Conservation (phyloP, 2,329 filamentous ascomycete species). For the Pezicula neosporulosa region DNA sequence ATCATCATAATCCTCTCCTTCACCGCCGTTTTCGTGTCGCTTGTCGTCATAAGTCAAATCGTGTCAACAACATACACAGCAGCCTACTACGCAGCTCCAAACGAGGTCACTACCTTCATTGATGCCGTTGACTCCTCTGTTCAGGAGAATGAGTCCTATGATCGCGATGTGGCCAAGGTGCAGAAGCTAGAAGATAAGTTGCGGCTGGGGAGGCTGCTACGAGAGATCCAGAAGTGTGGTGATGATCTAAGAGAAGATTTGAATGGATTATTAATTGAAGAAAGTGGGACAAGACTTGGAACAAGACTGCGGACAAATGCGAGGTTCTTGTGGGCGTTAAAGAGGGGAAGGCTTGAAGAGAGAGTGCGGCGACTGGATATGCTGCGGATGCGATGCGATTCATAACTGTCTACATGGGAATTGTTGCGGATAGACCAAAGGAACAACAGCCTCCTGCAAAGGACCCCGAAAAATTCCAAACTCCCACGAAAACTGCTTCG, state of each 20-base stretch:
- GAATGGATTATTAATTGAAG: slow-evolving; percentile 45
- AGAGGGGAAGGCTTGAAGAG: slow-evolving; percentile 51
- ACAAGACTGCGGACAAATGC: slow-evolving; percentile 43
- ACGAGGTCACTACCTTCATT: slow-evolving; percentile 54
- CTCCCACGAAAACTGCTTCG: slow-evolving; percentile 13
- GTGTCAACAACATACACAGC: slow-evolving; percentile 47
- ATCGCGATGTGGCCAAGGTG: slow-evolving; percentile 55
- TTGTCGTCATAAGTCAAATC: slow-evolving; percentile 51
- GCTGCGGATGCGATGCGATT: slow-evolving; percentile 63
- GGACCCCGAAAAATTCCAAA: slow-evolving; percentile 21
- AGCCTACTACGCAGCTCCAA: slow-evolving; percentile 55
- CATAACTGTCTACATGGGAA: slow-evolving; percentile 60
- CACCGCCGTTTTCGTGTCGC: slow-evolving; percentile 53
- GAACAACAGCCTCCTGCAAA: slow-evolving; percentile 10
- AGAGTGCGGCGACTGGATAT: slow-evolving; percentile 56
- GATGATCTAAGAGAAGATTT: slow-evolving; percentile 61
- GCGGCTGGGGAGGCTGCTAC: slow-evolving; percentile 52
- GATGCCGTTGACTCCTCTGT: slow-evolving; percentile 57
- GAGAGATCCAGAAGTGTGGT: slow-evolving; percentile 58
- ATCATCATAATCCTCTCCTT: slow-evolving; percentile 49
- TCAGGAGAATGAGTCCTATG: slow-evolving; percentile 61
- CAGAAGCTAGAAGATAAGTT: slow-evolving; percentile 60
- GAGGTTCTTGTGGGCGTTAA: slow-evolving; percentile 55
- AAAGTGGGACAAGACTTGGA: slow-evolving; percentile 41
- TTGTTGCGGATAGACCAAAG: slow-evolving; percentile 39